Conservation (phyloP, 352 stramenopile species). For the Globisporangium paroecandrum region DNA sequence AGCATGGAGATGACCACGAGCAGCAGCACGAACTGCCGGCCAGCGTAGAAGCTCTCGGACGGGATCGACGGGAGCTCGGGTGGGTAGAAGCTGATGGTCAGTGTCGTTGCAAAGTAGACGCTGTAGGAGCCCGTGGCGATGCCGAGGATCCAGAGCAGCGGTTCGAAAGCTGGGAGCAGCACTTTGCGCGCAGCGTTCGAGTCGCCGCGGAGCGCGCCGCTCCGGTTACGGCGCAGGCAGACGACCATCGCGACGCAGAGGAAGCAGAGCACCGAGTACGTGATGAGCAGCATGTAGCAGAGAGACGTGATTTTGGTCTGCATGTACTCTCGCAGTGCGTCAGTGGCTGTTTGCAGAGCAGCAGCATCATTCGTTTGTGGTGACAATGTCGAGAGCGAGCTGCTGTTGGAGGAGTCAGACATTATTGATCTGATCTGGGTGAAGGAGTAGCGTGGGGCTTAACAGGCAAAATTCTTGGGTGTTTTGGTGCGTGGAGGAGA, state of each 20-base stretch:
- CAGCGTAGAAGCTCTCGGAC: constrained; percentile 25
- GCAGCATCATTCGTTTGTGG: background rate
- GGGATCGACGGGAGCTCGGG: background rate
- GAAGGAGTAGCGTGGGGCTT: background rate
- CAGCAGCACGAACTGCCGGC: constrained; percentile 35
- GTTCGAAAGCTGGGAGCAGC: too few species aligned
- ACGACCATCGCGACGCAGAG: background rate
- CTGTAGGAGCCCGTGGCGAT: too few species aligned
- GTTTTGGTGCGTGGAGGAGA: background rate
- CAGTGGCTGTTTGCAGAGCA: background rate
- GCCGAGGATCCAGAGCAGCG: too few species aligned
- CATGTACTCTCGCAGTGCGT: too few species aligned
- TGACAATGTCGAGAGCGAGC: background rate
- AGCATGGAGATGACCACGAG: constrained; percentile 37
- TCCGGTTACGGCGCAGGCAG: background rate
- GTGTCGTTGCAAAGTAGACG: too few species aligned
- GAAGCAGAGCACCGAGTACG: too few species aligned
- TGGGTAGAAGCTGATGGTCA: background rate
- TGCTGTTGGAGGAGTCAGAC: background rate
- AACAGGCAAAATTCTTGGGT: background rate
- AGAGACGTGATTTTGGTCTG: too few species aligned
- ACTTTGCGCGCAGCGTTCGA: too few species aligned
- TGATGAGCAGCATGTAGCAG: too few species aligned
- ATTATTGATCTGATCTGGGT: background rate
- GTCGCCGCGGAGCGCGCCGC: too few species aligned